These are phyloP conservation scores for Emydomyces testavorans DNA, from an alignment of 2,329 filamentous ascomycete species.

Conservation along the genomic window DNA sequence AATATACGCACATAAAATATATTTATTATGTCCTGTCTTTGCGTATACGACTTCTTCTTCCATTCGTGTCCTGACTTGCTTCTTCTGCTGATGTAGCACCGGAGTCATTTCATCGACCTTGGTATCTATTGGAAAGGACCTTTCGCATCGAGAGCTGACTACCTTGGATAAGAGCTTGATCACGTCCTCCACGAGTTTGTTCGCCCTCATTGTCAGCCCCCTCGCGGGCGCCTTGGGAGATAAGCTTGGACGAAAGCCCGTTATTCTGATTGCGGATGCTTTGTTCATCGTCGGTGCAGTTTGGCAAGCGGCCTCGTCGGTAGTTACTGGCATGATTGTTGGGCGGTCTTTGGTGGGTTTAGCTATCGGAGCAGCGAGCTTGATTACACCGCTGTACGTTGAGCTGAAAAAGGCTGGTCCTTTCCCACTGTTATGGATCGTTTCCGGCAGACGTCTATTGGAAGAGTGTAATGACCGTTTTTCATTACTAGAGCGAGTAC, in stretches of 20 bases:
- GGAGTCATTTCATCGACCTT: conserved; percentile 52
- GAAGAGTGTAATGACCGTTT: neutral
- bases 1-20: neutral
- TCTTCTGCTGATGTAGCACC: conserved; percentile 33
- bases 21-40: neutral
- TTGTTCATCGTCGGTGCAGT: conserved; percentile 38
- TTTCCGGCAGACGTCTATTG: no score
- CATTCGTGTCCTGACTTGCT: conserved; percentile 5
- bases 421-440: neutral
- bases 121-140: conserved; percentile 44
- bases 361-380: conserved; percentile 45
- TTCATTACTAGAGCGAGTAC: neutral
- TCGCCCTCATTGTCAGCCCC: conserved; percentile 47
- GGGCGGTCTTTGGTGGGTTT: conserved; percentile 39
- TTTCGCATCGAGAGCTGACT: conserved; percentile 40
- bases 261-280: conserved; percentile 38
- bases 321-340: conserved; percentile 37
- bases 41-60: neutral
- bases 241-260: conserved; percentile 36
- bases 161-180: conserved; percentile 49
- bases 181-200: conserved; percentile 46
- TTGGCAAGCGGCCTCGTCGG: conserved; percentile 32
- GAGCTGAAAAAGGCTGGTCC: neutral
- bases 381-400: conserved; percentile 61
- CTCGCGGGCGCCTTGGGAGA: conserved; percentile 44